Evolutionary conservation across 179 eudicot species (phyloP).

Genomic region (Silene vulgaris): DNA sequence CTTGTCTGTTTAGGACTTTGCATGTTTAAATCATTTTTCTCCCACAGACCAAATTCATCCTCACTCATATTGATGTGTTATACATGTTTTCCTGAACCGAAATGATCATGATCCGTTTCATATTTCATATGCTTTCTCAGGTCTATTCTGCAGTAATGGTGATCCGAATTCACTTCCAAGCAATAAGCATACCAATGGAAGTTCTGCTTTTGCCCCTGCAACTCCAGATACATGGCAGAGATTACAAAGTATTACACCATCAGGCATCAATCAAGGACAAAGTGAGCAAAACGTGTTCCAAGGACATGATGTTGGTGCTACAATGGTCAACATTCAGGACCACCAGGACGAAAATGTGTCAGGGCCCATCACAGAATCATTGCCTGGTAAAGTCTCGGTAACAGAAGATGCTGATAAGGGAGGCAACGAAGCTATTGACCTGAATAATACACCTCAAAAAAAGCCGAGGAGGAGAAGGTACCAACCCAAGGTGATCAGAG

Average conservation of each 20-base stretch:
- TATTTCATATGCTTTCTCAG: conserved; percentile 24
- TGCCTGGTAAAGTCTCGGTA: conserved; percentile 35
- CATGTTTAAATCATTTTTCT: conserved; percentile 1
- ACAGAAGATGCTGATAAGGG: conserved; percentile 42
- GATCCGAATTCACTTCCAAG: conserved; percentile 20
- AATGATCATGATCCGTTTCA: conserved; percentile 5
- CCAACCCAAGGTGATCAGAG: conserved; percentile 74
- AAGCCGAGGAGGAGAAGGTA: conserved; percentile 72
- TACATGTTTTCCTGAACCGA: neutral
- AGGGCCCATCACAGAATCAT: conserved; percentile 25
- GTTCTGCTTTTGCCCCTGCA: conserved; percentile 25
- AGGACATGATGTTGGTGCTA: conserved; percentile 28
- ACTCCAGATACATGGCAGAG: conserved; percentile 26
- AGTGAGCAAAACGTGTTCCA: conserved; percentile 18
- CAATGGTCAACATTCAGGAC: conserved; percentile 27
- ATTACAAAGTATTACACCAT: conserved; percentile 22
- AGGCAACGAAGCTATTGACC: conserved; percentile 44
- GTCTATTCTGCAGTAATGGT: conserved; percentile 17
- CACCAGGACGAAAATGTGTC: conserved; percentile 4
- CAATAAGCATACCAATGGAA: conserved; percentile 28
- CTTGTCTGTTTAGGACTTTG: neutral
- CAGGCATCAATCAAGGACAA: conserved; percentile 1
- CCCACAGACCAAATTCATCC: neutral
- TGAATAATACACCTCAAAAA: conserved; percentile 63
- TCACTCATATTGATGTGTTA: neutral